A percentile compares a stretch with the other conserved stretches of the same genome.
These are phyloP conservation scores for Xylaria polymorpha DNA, from an alignment of 2,329 filamentous ascomycete species.

Conservation along the genomic window DNA sequence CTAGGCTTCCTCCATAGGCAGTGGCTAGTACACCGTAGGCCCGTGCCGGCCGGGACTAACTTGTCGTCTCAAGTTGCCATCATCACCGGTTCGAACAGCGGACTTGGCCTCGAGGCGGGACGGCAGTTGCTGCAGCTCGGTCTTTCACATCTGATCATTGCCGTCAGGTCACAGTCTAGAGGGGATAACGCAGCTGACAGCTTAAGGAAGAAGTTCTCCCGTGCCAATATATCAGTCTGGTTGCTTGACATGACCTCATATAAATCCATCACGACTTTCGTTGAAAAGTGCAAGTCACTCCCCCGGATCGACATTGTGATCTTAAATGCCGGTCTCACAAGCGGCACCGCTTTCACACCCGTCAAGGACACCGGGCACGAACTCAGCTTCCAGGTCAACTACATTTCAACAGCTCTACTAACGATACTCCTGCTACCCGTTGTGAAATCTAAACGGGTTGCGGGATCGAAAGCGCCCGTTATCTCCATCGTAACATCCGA, in stretches of 20 bases:
- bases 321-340: slow-evolving; percentile 57
- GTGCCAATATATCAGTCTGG: slow-evolving; percentile 57
- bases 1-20: slow-evolving; percentile 56
- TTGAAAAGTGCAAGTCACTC: slow-evolving; percentile 49
- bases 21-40: slow-evolving; percentile 38
- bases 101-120: slow-evolving; percentile 58
- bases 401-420: slow-evolving; percentile 52
- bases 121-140: slow-evolving; percentile 54
- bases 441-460: slow-evolving; percentile 37
- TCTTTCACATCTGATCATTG: slow-evolving; percentile 56
- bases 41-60: slow-evolving; percentile 37
- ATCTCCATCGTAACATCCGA: slow-evolving; percentile 49
- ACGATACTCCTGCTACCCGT: slow-evolving; percentile 50
- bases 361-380: slow-evolving; percentile 53
- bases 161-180: slow-evolving; percentile 54
- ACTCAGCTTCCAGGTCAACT: slow-evolving; percentile 55
- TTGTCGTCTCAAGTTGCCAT: slow-evolving; percentile 55
- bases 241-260: slow-evolving; percentile 58
- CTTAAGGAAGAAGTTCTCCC: slow-evolving; percentile 48
- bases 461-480: slow-evolving; percentile 32
- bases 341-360: slow-evolving; percentile 34
- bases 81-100: slow-evolving; percentile 59
- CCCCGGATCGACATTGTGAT: slow-evolving; percentile 57
- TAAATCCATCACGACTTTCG: slow-evolving; percentile 56
- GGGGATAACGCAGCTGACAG: slow-evolving; percentile 54